Conservation (phyloP, 2,329 filamentous ascomycete genomes). For the Xylaria sp. region DNA sequence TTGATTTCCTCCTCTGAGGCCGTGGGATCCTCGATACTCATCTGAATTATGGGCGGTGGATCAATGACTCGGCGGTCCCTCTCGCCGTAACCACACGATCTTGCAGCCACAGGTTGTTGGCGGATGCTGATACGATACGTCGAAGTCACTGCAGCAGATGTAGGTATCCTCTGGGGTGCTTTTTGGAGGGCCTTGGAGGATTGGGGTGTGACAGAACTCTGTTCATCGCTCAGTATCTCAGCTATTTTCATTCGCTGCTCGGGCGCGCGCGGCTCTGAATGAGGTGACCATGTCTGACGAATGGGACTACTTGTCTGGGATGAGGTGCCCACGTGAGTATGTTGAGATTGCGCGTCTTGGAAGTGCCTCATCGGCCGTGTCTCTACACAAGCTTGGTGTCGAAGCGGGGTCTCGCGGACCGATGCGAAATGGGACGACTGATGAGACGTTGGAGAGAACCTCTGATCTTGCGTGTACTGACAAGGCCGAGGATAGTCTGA, state of each 20-base stretch:
- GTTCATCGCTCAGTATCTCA: slow-evolving; percentile 47
- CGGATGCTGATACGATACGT: slow-evolving; percentile 69
- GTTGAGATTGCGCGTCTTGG: slow-evolving; percentile 38
- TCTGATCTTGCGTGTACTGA: slow-evolving; percentile 38
- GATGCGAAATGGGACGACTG: slow-evolving; percentile 36
- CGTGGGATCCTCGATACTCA: slow-evolving; percentile 70
- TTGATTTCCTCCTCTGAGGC: slow-evolving; percentile 65
- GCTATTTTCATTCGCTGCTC: slow-evolving; percentile 50
- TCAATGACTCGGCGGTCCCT: slow-evolving; percentile 84
- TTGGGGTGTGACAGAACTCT: slow-evolving; percentile 35
- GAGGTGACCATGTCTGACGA: slow-evolving; percentile 42
- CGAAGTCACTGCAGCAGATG: slow-evolving; percentile 38
- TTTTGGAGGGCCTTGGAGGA: slow-evolving; percentile 44
- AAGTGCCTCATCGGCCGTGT: slow-evolving; percentile 37
- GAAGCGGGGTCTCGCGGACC: slow-evolving; percentile 32
- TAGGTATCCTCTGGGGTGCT: slow-evolving; percentile 37
- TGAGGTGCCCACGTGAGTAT: slow-evolving; percentile 36
- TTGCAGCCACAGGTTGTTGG: slow-evolving; percentile 81
- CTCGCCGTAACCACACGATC: slow-evolving; percentile 86
- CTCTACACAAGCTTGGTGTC: slow-evolving; percentile 36
- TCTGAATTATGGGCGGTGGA: slow-evolving; percentile 83
- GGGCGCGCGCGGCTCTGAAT: slow-evolving; percentile 42
- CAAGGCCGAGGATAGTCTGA: slow-evolving; percentile 40
- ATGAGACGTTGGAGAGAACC: slow-evolving; percentile 37
- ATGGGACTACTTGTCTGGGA: slow-evolving; percentile 37